These are phyloP conservation scores for Didymella keratinophila DNA, from an alignment of 2,329 filamentous ascomycete genomes.

Conservation along the genomic window DNA sequence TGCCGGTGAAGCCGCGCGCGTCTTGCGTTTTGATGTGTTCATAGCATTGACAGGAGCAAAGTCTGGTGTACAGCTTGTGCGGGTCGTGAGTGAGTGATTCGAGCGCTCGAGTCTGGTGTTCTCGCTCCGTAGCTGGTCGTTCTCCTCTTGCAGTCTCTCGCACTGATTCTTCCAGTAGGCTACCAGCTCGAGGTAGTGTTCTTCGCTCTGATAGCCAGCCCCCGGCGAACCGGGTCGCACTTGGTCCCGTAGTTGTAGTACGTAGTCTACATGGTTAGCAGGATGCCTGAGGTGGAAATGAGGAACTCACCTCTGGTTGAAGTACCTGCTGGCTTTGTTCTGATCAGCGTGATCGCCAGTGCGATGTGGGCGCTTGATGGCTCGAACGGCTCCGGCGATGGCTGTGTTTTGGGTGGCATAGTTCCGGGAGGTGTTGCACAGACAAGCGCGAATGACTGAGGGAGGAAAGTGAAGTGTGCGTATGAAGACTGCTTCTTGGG, in stretches of 20 bases:
- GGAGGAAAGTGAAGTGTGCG: not conserved
- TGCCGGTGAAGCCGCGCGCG: slow-evolving; percentile 16
- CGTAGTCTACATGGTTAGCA: slow-evolving; percentile 36
- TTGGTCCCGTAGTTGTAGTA: slow-evolving; percentile 48
- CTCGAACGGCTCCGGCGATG: slow-evolving; percentile 3
- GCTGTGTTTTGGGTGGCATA: slow-evolving; percentile 15
- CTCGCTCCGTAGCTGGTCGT: slow-evolving; percentile 30
- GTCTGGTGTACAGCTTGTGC: slow-evolving; percentile 7
- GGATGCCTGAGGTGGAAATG: not conserved
- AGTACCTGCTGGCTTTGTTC: slow-evolving; percentile 48
- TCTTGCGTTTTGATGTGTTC: slow-evolving; percentile 33
- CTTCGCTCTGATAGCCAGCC: slow-evolving; percentile 29
- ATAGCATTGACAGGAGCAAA: not conserved
- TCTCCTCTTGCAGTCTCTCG: slow-evolving; percentile 33
- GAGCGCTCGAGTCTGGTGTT: slow-evolving; percentile 41
- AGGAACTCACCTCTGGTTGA: slow-evolving; percentile 42
- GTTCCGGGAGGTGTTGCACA: not conserved
- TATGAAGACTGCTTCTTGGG: not conserved
- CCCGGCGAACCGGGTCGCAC: slow-evolving; percentile 34
- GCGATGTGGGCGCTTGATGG: slow-evolving; percentile 42
- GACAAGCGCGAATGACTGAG: too few relatives aligned
- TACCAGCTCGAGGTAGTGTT: slow-evolving; percentile 51
- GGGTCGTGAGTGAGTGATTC: slow-evolving; percentile 30
- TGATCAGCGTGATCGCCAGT: slow-evolving; percentile 49
- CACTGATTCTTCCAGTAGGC: slow-evolving; percentile 50